A percentile compares a stretch with the other conserved stretches of the same genome.
These are phyloP conservation scores for Penicillium sp. DNA, from an alignment of 2,329 filamentous ascomycete genomes.

Conservation along the genomic window DNA sequence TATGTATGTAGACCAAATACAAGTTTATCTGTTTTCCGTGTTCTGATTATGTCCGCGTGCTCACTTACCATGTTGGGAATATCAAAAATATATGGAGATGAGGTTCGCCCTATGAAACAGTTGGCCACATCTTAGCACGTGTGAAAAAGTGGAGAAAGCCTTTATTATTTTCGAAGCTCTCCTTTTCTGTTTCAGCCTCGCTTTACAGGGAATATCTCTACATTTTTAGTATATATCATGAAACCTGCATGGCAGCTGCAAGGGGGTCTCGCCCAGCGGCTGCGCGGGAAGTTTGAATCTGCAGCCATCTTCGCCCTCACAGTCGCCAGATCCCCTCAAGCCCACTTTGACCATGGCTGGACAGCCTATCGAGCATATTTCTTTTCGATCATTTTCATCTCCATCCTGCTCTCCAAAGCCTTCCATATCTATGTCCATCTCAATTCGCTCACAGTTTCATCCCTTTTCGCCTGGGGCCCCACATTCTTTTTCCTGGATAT, in stretches of 20 bases:
- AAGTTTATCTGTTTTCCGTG: too few species aligned
- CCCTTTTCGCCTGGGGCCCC: constrained; percentile 11
- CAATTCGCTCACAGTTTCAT: background rate
- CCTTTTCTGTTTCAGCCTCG: too few species aligned
- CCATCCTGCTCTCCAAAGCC: constrained; percentile 10
- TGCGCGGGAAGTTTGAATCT: constrained; percentile 1
- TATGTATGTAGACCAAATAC: too few species aligned
- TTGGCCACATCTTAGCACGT: too few species aligned
- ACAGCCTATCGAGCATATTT: constrained; percentile 7
- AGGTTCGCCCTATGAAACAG: too few species aligned
- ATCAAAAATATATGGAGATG: too few species aligned
- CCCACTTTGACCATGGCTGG: constrained; percentile 9
- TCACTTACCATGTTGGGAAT: too few species aligned
- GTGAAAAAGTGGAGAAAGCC: too few species aligned
- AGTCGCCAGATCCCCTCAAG: constrained; percentile 12
- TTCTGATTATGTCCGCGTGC: too few species aligned
- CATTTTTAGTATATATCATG: constrained; percentile 1
- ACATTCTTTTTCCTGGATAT: constrained; percentile 16
- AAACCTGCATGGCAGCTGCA: background rate
- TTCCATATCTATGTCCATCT: constrained; percentile 13
- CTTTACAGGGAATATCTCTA: too few species aligned
- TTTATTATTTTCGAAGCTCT: too few species aligned
- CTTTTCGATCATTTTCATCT: constrained; percentile 16
- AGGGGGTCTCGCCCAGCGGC: background rate
- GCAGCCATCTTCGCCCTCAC: background rate